phyloP scores from a whole-genome alignment of 352 stramenopile species.

The Pythium brachiatum region DNA sequence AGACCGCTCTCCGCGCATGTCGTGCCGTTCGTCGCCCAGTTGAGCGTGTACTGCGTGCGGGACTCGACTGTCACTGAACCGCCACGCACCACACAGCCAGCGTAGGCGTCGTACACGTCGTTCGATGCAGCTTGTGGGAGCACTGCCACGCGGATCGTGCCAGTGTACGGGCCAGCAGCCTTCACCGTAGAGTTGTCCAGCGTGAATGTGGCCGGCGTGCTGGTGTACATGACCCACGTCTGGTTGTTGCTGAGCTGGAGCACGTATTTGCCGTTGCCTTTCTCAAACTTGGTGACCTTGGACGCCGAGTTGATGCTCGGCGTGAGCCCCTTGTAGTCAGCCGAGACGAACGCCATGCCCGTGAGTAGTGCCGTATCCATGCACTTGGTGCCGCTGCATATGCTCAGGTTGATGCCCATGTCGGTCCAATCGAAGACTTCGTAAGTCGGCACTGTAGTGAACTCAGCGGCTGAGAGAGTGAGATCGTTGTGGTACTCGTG shows the following conservation, averaged over 20 bases:
- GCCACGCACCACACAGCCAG: conserved; percentile 52
- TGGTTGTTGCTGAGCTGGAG: conserved; percentile 64
- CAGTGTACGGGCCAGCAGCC: conserved; percentile 37
- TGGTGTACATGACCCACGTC: conserved; percentile 74
- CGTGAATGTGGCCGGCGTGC: conserved; percentile 38
- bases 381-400: conserved; percentile 45
- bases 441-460: conserved; percentile 51
- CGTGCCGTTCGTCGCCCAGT: conserved; percentile 53
- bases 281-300: conserved; percentile 40
- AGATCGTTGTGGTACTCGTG: conserved; percentile 67
- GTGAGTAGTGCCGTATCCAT: conserved; percentile 60
- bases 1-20: neutral
- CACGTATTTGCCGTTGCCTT: conserved; percentile 49
- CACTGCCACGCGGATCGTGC: conserved; percentile 57
- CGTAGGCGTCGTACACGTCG: conserved; percentile 56
- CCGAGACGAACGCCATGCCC: conserved; percentile 72
- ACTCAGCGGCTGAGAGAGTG: conserved; percentile 59
- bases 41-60: conserved; percentile 56
- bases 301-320: conserved; percentile 48
- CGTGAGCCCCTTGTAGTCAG: conserved; percentile 55
- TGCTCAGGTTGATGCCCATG: conserved; percentile 53
- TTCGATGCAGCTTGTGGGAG: conserved; percentile 35
- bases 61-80: conserved; percentile 51
- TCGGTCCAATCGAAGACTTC: conserved; percentile 67
- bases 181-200: conserved; percentile 44